Evolutionary conservation across 768 basidiomycete species (phyloP).

Genomic region (Podaxis mareebaensis): DNA sequence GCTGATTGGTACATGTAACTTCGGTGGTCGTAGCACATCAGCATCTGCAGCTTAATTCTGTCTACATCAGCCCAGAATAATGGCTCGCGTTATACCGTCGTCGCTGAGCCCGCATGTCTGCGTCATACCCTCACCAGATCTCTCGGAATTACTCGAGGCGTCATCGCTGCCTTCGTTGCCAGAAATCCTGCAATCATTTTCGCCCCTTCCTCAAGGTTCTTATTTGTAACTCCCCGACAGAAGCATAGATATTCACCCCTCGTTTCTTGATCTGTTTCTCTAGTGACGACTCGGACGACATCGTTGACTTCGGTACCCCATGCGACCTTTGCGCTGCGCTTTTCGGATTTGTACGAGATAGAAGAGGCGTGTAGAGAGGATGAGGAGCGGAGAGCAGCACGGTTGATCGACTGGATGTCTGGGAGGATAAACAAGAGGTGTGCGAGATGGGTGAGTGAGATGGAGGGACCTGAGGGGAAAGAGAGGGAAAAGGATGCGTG

Average conservation of each 20-base stretch:
- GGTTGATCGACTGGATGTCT: slow-evolving; percentile 87
- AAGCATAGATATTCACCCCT: not conserved
- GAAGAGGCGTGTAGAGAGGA: slow-evolving; percentile 77
- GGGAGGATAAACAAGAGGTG: slow-evolving; percentile 65
- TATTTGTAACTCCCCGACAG: not conserved
- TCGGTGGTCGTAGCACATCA: not conserved
- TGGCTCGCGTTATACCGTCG: slow-evolving; percentile 59
- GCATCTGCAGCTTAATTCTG: not conserved
- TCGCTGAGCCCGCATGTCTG: slow-evolving; percentile 85
- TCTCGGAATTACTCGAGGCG: slow-evolving; percentile 55
- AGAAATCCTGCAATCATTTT: slow-evolving; percentile 80
- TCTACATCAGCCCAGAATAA: slow-evolving; percentile 21
- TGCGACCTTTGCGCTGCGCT: slow-evolving; percentile 70
- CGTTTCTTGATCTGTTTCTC: slow-evolving; percentile 10
- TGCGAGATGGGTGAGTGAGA: slow-evolving; percentile 69
- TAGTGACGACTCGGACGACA: slow-evolving; percentile 81
- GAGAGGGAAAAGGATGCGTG: slow-evolving; percentile 41
- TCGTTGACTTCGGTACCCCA: slow-evolving; percentile 71
- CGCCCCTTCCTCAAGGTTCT: slow-evolving; percentile 77
- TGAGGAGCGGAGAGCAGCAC: slow-evolving; percentile 74
- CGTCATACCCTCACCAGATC: slow-evolving; percentile 69
- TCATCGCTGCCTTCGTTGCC: slow-evolving; percentile 69
- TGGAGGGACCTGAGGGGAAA: slow-evolving; percentile 42
- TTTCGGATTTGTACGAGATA: slow-evolving; percentile 73
- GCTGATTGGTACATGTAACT: slow-evolving; percentile 1